Evolutionary conservation across 148 eudicot genomes (phyloP).

Genomic region (Vaccinium macrocarpon): DNA sequence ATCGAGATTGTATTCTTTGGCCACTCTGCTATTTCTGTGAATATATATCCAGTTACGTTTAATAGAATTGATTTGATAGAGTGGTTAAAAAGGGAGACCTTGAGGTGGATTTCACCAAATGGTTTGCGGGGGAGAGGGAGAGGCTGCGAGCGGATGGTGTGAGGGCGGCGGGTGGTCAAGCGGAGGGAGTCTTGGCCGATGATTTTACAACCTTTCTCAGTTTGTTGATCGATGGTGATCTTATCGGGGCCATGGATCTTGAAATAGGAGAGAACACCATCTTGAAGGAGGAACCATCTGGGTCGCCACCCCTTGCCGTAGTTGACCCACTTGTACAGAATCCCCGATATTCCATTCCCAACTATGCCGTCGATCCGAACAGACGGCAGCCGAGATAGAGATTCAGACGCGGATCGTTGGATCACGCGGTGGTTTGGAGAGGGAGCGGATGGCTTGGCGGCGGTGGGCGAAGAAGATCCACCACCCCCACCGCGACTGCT

Average conservation of each 20-base stretch:
- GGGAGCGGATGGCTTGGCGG: background rate
- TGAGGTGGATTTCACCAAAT: conserved; percentile 80
- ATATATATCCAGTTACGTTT: too few species aligned
- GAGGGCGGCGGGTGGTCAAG: conserved; percentile 31
- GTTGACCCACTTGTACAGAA: conserved; percentile 81
- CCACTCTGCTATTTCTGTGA: background rate
- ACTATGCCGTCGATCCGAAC: conserved; percentile 51
- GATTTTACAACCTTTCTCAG: conserved; percentile 52
- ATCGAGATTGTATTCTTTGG: background rate
- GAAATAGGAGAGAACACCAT: conserved; percentile 74
- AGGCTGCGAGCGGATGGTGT: background rate
- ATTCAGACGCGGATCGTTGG: background rate
- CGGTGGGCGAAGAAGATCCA: background rate
- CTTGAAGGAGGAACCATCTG: conserved; percentile 77
- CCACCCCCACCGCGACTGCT: background rate
- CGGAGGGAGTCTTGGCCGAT: conserved; percentile 71
- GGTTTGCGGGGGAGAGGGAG: conserved; percentile 39
- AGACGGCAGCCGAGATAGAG: background rate
- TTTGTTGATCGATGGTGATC: conserved; percentile 44
- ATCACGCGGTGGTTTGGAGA: background rate
- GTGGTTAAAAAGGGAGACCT: conserved; percentile 33
- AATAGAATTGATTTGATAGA: background rate
- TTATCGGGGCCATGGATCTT: conserved; percentile 78
- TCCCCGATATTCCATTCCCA: conserved; percentile 66
- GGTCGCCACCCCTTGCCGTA: conserved; percentile 88